Base-by-base conservation (phyloP, 306 rosid genomes). In the Vachellia collinsii region DNA sequence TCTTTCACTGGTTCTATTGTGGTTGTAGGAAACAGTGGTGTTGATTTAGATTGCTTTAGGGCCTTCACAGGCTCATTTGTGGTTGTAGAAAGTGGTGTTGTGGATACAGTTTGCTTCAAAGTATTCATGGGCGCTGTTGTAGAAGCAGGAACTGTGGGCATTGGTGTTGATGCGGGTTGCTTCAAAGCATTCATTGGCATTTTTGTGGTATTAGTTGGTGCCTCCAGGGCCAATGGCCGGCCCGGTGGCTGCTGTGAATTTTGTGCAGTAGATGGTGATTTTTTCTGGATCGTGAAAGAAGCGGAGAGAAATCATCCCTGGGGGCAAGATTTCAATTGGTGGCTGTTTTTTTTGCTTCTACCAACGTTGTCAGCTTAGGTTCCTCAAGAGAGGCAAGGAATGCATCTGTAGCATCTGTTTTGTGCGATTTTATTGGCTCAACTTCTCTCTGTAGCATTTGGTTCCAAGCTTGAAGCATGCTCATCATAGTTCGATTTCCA, bases 281-380 rank as follows among this genome's bases (percentile, higher is more conserved):
- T 93, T 85, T 95, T 95, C 87, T 88, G 91, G 74, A 85, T 77
- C 51, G 97, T 77, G 43, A 89, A 86, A 69, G 98, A 85, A 82
- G 81, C 90, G 56, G 91, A 78, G 20, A 93, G 88, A 77, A 23
- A 86, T 34, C 97, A 95, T 92, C 58, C 97, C 99, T 0, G 97
- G 99, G 78, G 99, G 98, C 83, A 95, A 83, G 83, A 93, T 90
- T 85, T 95, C 98, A 39, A 95, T 95, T 0, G 97, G 92, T 11
- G 93, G 97, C 75, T 95, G 89, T 90, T 90, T 95, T 82, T 82
- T 92, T 91, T 41, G 98, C 98, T 13, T 69, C 63, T 65, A 90
- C 93, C 87, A 95, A 85, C 84, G 91, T 95, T 4, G 97, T 90
- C 73, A 93, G 96, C 87, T 95, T 95, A 14, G 99, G 97, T 80